Percentiles rank a stretch among this genome's conserved stretches.
These are phyloP conservation scores for Pelargonium hybrid DNA, from an alignment of 441 rosid genomes.

Conservation along the genomic window DNA sequence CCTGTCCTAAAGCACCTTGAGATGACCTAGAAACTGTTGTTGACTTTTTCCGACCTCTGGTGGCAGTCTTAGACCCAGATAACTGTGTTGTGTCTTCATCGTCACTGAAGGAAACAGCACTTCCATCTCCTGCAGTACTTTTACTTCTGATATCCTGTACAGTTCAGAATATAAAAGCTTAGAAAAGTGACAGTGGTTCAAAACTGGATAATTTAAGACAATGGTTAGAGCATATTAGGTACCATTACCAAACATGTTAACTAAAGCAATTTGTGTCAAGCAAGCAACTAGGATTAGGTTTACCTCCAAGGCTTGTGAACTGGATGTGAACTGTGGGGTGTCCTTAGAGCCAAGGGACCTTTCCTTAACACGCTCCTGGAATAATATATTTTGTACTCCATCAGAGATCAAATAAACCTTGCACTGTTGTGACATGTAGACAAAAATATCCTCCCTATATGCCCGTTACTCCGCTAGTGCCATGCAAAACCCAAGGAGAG, in stretches of 20 bases:
- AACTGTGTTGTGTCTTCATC: slow-evolving; percentile 64
- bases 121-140: slow-evolving; percentile 39
- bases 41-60: slow-evolving; percentile 55
- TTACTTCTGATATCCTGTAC: slow-evolving; percentile 45
- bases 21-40: slow-evolving; percentile 39
- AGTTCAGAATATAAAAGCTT: slow-evolving; percentile 21
- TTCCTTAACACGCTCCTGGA: slow-evolving; percentile 79
- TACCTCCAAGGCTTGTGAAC: slow-evolving; percentile 55
- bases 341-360: slow-evolving; percentile 55
- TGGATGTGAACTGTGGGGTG: slow-evolving; percentile 37
- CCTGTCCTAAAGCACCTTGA: slow-evolving; percentile 29
- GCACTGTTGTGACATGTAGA: neutral
- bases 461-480: neutral
- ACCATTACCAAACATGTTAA: too few relatives aligned
- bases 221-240: neutral
- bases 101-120: slow-evolving; percentile 71
- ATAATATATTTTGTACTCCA: slow-evolving; percentile 8
- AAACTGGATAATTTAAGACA: slow-evolving; percentile 10
- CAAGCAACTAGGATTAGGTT: slow-evolving; percentile 2
- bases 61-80: slow-evolving; percentile 35
- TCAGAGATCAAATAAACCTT: neutral
- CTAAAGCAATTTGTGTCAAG: neutral
- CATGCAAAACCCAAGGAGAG: neutral
- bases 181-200: slow-evolving; percentile 6
- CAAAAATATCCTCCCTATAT: neutral